Evolutionary conservation across 176 grass and related monocot genomes (phyloP), one percentile per base, ranked within the genome.

Genomic region (Oryza punctata): DNA sequence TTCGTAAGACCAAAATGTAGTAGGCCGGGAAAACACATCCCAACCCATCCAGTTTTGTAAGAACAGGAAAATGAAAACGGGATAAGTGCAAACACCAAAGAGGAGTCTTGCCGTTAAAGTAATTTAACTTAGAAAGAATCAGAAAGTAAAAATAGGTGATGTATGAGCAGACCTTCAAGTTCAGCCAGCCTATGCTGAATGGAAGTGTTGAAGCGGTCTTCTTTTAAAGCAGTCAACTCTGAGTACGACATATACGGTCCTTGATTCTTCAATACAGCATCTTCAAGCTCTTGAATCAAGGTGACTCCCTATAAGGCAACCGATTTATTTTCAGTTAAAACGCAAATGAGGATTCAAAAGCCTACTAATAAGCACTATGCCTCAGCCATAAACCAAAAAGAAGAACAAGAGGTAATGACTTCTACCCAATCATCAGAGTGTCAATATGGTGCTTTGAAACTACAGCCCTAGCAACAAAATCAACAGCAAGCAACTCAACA

Each of bases 81-180:
- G 28, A 76, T 49, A 65, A 69, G 30, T 70, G 64, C 6, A 8
- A 24, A 71, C 74, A 41, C 5, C n/a, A 63, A 78, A 85, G 64
- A 68, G 13, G 81, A 65, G 28, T 67, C 27, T 72, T 85, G 64
- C 74, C 73, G 33, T 30, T 65, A 59, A 87, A 68, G 11, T 26
- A 33, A 75, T 54, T 73, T 25, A 59, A 75, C 40, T 78, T 11
- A 37, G 19, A 69, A 78, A 70, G 50, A 45, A 21, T 79, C 38
- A 85, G 60, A 25, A 85, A 61, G 44, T 75, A 87, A 88, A 60
- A 85, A 76, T 2, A 74, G 12, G 67, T 68, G 52, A 67, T 65
- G 50, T 78, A 80, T 57, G 64, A 98, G 89, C 93, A 63, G 59
- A 98, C 96, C 96, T 96, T 99, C 93, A 47, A 99, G 96, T 87